Base-by-base conservation (phyloP, 352 stramenopile species). In the Poterioochromonas sp. region DNA sequence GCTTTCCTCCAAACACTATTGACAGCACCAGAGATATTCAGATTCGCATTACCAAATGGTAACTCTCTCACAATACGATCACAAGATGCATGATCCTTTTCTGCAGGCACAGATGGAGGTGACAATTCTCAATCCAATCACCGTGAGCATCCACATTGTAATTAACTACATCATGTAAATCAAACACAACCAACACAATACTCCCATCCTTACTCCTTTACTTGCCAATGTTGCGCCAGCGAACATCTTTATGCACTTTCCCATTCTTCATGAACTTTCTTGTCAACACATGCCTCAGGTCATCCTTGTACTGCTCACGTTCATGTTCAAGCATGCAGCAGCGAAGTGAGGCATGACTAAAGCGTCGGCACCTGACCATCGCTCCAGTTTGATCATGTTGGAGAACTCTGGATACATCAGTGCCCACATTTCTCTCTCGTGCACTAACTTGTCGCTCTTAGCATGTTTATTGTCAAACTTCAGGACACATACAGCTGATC, bases 101-200 rank as follows among this genome's bases (percentile, higher is more conserved):
- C 62, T 34, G 11, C 2, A 2, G 34, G 62, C 12, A 71, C 34
- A 44, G 62, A 71, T 41, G 15, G 15, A 18, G 34, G 34, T 34
- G 62, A 71, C 1, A 44, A 37, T 44, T 11, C 40, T 49, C 11
- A 35, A 49, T 44, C 58, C 58, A 68, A 68, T 68, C 58, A 68
- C 34, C 5, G 26, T 68, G 58, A 68, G 26, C 58, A 18, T 68
- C 58, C 58, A 35, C 58, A 68, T 35, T 26, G 29, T 37, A 68
- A 68, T 68, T 26, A 5, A 68, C 58, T 68, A 35, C 58, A 26
- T 68, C 58, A 73, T 73, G 63, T 29, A 73, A 73, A 73, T 73
- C 63, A 73, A 41, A 73, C 47, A 73, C 63, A 73, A 73, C 63
- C 63, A 73, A 73, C 2, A 29, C 63, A 73, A 73, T 29, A 29